These are phyloP conservation scores for Bipolaris bicolor DNA, from an alignment of 2,329 filamentous ascomycete species.

Conservation along the genomic window DNA sequence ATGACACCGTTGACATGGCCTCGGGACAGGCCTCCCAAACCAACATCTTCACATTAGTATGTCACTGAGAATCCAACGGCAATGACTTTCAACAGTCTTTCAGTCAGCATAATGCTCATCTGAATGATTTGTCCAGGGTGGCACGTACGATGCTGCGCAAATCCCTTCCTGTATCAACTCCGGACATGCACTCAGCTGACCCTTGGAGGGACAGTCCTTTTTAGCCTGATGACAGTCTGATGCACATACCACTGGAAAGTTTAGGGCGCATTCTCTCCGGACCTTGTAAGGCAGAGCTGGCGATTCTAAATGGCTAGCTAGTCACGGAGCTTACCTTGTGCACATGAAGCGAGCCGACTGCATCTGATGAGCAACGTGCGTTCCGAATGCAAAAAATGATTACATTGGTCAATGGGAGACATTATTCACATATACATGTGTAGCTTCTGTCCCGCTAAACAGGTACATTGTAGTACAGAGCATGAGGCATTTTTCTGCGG, in stretches of 20 bases:
- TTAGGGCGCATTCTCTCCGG: not conserved
- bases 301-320: not conserved
- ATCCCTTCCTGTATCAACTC: not conserved
- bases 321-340: not conserved
- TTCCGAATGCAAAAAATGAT: conserved; percentile 2
- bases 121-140: not conserved
- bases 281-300: not conserved
- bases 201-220: not conserved
- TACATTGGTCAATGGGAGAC: not conserved
- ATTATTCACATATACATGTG: conserved; percentile 4
- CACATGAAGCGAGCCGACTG: not conserved
- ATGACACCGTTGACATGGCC: conserved; percentile 19
- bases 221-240: conserved; percentile 3
- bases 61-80: not conserved
- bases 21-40: conserved; percentile 7
- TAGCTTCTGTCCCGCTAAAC: not conserved
- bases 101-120: not conserved
- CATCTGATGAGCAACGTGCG: not conserved
- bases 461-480: not conserved
- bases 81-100: not conserved
- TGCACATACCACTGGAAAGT: not conserved
- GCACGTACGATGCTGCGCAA: not conserved
- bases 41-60: conserved; percentile 6
- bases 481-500: not conserved
- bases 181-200: not conserved